Conservation (phyloP, 257 asterid species). For the Oldenlandia corymbosa region DNA sequence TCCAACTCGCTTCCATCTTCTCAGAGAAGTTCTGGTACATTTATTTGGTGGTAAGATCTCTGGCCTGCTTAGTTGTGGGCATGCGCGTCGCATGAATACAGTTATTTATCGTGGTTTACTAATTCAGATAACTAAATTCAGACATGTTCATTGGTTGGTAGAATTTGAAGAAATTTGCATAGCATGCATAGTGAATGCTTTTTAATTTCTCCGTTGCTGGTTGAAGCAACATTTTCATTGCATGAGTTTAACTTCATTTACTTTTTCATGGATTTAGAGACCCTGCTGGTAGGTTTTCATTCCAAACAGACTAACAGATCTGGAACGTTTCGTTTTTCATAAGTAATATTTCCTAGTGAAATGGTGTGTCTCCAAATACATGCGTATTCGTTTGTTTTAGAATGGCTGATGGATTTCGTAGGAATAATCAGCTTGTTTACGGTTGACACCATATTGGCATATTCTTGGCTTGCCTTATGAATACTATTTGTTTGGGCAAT, state of each 20-base stretch:
- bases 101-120: too few species aligned
- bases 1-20: conserved; percentile 75
- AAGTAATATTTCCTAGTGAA: background rate
- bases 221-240: background rate
- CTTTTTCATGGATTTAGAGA: background rate
- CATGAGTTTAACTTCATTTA: background rate
- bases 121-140: background rate
- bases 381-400: background rate
- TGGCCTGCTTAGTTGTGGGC: background rate
- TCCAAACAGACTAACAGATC: background rate
- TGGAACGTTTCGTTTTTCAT: background rate
- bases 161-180: too few species aligned
- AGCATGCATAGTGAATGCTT: background rate
- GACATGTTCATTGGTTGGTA: background rate
- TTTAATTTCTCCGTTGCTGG: background rate
- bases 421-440: background rate
- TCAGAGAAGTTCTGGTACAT: conserved; percentile 83
- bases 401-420: background rate
- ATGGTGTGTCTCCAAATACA: background rate
- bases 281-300: background rate
- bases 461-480: background rate
- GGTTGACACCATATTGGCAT: background rate
- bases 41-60: conserved; percentile 72
- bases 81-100: background rate
- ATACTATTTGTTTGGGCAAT: background rate